Evolutionary conservation across 2,329 filamentous ascomycete genomes (phyloP), one percentile per base, ranked within the genome.

Genomic region (Aspergillus sp.): DNA sequence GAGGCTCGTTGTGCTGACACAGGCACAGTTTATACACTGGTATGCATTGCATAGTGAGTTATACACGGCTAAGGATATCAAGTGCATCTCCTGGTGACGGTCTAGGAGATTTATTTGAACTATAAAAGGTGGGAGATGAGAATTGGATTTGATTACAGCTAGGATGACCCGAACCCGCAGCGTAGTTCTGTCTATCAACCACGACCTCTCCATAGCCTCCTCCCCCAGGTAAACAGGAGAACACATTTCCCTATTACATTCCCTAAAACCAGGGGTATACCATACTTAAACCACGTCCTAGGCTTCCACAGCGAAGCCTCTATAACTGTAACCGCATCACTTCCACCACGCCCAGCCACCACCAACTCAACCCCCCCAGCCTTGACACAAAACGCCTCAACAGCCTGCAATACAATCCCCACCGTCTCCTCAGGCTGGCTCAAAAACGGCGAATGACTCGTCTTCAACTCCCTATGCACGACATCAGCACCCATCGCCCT

Each of bases 401-500:
- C 66, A 55, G 77, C 77, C 51, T 77, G 70, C 11, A 69, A 1
- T 13, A 82, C 62, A 46, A 80, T 66, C 2, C 60, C 61, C 1
- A 67, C 75, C 1, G 76, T 77, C 56, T 76, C 75, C 3, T 71
- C 65, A 0, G 79, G 77, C 60, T 66, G 68, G 64, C 80, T 82
- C 63, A 83, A 57, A 66, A 83, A 79, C 0, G 80, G 79, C 11
- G 78, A 81, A 67, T 83, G 80, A 19, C 80, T 76, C n/a, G 71
- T 78, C 40, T 65, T 59, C 44, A 83, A 57, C 68, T 82, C 77
- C 4, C 75, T 61, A 24, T 75, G 64, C 58, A 69, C 71, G 1
- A 82, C 64, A 40, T 63, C 60, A 0, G 61, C 74, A 0, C 77
- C 77, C 62, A 73, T 66, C 7, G 67, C 72, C 64, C 69, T 74